These are phyloP conservation scores for Exobasidium rhododendri DNA, from an alignment of 1,284 basidiomycete species.

Conservation along the genomic window DNA sequence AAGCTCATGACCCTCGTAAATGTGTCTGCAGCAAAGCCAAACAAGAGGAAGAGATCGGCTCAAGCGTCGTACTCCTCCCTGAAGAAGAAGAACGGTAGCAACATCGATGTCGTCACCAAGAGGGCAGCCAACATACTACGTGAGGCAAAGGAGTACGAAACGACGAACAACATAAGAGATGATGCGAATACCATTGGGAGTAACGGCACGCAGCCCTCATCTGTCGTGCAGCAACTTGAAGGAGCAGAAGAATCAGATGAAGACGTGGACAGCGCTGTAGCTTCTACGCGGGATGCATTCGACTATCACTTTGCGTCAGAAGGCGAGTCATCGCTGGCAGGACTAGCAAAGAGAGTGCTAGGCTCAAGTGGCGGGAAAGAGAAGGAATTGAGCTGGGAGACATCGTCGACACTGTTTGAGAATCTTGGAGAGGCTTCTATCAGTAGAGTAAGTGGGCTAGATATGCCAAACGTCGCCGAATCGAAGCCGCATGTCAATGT, in stretches of 20 bases:
- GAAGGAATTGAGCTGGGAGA: slow-evolving; percentile 10
- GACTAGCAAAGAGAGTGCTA: neutral
- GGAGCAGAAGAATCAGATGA: slow-evolving; percentile 2
- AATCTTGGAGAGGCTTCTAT: neutral
- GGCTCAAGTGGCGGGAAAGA: neutral
- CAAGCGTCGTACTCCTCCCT: neutral
- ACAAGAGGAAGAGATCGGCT: slow-evolving; percentile 56
- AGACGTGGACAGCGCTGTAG: slow-evolving; percentile 17
- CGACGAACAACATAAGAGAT: neutral
- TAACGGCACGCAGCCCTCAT: neutral
- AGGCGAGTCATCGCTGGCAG: slow-evolving; percentile 28
- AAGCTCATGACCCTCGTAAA: slow-evolving; percentile 87
- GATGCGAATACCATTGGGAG: neutral
- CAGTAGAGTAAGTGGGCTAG: neutral
- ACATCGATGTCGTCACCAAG: neutral
- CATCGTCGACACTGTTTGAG: neutral
- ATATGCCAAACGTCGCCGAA: slow-evolving; percentile 5
- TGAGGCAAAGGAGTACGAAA: neutral
- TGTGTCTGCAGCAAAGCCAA: slow-evolving; percentile 68
- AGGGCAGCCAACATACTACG: neutral
- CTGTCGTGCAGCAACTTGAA: slow-evolving; percentile 9
- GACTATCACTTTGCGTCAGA: slow-evolving; percentile 33
- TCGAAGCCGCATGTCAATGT: slow-evolving; percentile 35
- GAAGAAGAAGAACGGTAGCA: slow-evolving; percentile 4
- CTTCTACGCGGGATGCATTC: slow-evolving; percentile 25